Evolutionary conservation across 768 basidiomycete species (phyloP), one percentile per base, ranked within the genome.

Genomic region (Mycena leptocephala): DNA sequence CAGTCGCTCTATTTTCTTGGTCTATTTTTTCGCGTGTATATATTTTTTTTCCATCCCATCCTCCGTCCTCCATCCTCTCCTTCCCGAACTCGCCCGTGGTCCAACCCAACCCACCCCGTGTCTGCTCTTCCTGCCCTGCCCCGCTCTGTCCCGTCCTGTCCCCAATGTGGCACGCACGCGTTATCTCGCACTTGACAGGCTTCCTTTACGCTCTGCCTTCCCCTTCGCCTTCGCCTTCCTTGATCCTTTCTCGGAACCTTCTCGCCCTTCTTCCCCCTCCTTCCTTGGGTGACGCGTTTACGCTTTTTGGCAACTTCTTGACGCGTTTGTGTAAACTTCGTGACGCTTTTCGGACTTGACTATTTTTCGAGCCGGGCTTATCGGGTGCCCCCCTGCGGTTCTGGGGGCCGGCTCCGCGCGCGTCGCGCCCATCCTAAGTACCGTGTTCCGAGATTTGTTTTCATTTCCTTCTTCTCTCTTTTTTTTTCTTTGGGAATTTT

Each of bases 171-270:
- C 59, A 62, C 59, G 59, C 43, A 20, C 18, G 6, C 35, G 35
- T 37, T 14, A 37, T 37, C 61, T 55, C 41, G n/a, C n/a, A 13
- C 9, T n/a, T 58, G 65, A 39, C 65, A 37, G 33, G 24, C 22
- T 53, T 26, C 67, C 64, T 28, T 62, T 65, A 48, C 48, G 58
- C 14, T 2, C 43, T 48, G 33, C 58, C 32, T 63, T 51, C 76
- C 69, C 51, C 11, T 65, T 67, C 46, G 33, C 35, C 20, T 3
- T 53, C 39, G 33, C 58, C 48, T 63, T 41, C 76, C 24, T 11
- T 48, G 33, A 35, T 58, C 18, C 7, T 37, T 62, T 39, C n/a
- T 62, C 24, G n/a, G n/a, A n/a, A n/a, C n/a, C n/a, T n/a, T n/a
- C n/a, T n/a, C n/a, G n/a, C n/a, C n/a, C n/a, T n/a, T n/a, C n/a